phyloP scores from a whole-genome alignment of 1,284 basidiomycete genomes.

The Papiliotrema nemorosa region DNA sequence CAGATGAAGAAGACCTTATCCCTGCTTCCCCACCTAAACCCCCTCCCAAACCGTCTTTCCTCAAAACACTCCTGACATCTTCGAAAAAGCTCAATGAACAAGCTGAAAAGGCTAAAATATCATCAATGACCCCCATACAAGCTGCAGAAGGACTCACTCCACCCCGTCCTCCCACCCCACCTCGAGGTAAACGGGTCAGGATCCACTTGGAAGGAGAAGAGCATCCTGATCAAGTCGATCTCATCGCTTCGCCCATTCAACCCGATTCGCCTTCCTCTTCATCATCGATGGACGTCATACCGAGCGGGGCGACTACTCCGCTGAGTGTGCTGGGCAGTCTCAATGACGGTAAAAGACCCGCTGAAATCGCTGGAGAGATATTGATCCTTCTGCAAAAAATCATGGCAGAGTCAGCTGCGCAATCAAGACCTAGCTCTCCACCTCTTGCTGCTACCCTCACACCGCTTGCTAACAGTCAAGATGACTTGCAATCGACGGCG shows the following conservation, averaged over 20 bases:
- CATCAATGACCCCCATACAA: neutral
- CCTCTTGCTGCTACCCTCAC: neutral
- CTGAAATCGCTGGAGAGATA: slow-evolving; percentile 11
- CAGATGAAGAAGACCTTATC: slow-evolving; percentile 9
- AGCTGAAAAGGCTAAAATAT: neutral
- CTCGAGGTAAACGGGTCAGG: slow-evolving; percentile 13
- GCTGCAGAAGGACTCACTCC: neutral
- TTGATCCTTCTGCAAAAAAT: slow-evolving; percentile 12
- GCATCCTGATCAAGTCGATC: slow-evolving; percentile 1
- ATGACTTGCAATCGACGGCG: neutral
- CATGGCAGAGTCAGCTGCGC: slow-evolving; percentile 7
- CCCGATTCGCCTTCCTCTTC: neutral
- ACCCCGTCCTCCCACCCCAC: slow-evolving; percentile 3
- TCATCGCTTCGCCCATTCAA: neutral
- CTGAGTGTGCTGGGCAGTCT: neutral
- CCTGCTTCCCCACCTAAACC: slow-evolving; percentile 6
- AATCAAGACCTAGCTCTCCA: neutral
- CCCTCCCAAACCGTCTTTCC: slow-evolving; percentile 11
- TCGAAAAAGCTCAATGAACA: neutral
- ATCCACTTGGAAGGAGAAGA: slow-evolving; percentile 14
- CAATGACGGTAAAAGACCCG: neutral
- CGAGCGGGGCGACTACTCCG: neutral
- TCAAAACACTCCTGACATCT: slow-evolving; percentile 12
- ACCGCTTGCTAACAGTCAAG: neutral
- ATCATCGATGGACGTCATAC: neutral